Base-by-base conservation (phyloP, 1,284 basidiomycete genomes). In the Phenoliferia sp. region DNA sequence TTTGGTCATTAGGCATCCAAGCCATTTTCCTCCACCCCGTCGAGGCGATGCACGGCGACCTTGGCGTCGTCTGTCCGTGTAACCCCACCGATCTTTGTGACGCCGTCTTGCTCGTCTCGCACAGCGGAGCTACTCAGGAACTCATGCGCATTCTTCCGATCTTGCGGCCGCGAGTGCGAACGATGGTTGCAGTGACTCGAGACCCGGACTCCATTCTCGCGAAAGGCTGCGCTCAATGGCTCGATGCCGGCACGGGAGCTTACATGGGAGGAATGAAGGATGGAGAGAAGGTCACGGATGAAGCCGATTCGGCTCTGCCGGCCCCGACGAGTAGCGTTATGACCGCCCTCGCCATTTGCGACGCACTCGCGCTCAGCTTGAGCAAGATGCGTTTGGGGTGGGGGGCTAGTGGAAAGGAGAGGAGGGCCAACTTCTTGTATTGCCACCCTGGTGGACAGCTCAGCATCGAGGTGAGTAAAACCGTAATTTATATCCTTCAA, bases 41-140 rank as follows among this genome's bases (percentile, higher is more conserved):
- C 28, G 79, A 79, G 62, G 79, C 79, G 9, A 64, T 80, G 33
- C 80, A 81, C 59, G 80, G 80, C 59, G 80, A 80, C 62, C 75
- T 81, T 22, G 80, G 80, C 31, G 62, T 77, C 55, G 64, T 80
- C 10, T 74, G 76, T 28, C 75, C 76, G n/a, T 76, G 76, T 34
- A 67, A 71, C 28, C 68, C 70, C 10, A 58, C 64, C 16, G 12
- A 61, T 10, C 65, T 68, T 16, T 68, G 71, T 65, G 79, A 80
- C 66, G 76, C 77, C n/a, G 68, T 79, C 22, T 71, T 80, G 56
- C 69, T 77, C 6, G 73, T 81, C 32, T 80, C 79, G 5, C 77
- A 80, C 65, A 79, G 78, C 2, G 80, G 80, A 26, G 76, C 75
- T 1, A 78, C 79, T 0, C 71, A 76, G 31, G 80, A 81, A 64